Evolutionary conservation across 805 yeast genomes (phyloP), one percentile per base, ranked within the genome.

Genomic region (Lipomyces orientalis): DNA sequence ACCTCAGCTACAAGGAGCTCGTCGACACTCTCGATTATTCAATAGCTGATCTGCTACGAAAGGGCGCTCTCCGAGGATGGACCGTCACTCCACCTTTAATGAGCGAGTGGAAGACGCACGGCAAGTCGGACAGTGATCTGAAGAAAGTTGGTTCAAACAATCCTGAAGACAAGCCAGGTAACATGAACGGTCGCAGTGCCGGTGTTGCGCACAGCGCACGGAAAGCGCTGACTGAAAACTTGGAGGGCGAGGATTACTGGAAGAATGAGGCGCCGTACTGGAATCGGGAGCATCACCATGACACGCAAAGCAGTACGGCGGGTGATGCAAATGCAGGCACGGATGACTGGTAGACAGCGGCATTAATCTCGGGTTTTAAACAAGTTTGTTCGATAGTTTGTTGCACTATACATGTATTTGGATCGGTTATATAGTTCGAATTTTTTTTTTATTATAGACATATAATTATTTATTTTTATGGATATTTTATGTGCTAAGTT

Each of bases 71-170:
- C 2, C 56, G 54, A 6, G 68, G 68, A 10, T 65, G 60, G 58
- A 51, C 62, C 12, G 54, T 65, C 46, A 54, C 46, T 19, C 68
- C 65, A 4, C 65, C 65, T 33, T 19, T 65, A 12, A 52, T 65
- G 62, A 22, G 62, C 16, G 65, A 61, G 46, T 65, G 68, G 68
- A 61, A 61, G 61, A 55, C 54, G 8, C 55, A 58, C 29, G 65
- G 60, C n/a, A 22, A n/a, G 14, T 46, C 54, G 34, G 68, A 61
- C 31, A 54, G 63, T 10, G 64, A 65, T 19, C 37, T 64, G 54
- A 58, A 58, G 10, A 16, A 43, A 4, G 49, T 43, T 43, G 49
- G 49, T 8, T 43, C 10, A 19, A n/a, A 35, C 29, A 25, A 25
- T 25, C 29, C 14, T 35, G 19, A 16, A 14, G 19, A 16, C 49